Evolutionary conservation across 2,329 filamentous ascomycete species (phyloP).

Genomic region (Thielaviopsis musarum): DNA sequence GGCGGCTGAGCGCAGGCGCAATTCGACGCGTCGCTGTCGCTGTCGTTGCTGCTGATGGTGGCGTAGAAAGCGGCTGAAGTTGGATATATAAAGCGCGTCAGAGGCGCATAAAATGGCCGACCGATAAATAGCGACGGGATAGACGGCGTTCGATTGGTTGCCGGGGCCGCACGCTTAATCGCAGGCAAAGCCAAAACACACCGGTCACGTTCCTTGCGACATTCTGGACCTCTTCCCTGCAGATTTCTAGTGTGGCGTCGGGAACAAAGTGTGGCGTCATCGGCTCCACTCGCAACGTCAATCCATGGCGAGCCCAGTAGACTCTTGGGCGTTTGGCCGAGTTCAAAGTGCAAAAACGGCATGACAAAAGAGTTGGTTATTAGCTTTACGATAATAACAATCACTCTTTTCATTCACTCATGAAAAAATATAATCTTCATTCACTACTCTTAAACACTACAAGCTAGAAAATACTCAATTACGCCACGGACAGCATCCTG

Average conservation of each 20-base stretch:
- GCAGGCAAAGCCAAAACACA: neutral
- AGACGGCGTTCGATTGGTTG: neutral
- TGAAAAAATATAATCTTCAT: neutral
- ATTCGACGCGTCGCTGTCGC: neutral
- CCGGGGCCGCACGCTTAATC: neutral
- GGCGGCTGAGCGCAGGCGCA: neutral
- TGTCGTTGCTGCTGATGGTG: neutral
- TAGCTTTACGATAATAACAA: neutral
- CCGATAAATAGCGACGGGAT: neutral
- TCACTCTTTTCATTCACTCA: neutral
- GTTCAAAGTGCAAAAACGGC: constrained; percentile 2
- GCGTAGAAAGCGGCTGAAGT: neutral
- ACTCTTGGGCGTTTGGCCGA: neutral
- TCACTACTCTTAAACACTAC: neutral
- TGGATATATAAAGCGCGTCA: neutral
- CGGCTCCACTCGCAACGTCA: neutral
- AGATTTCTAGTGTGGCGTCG: constrained; percentile 1
- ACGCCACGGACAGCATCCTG: neutral
- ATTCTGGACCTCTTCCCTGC: neutral
- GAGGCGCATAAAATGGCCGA: no score
- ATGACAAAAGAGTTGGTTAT: neutral
- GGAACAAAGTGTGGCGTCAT: neutral
- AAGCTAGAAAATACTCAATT: no score
- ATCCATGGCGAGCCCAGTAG: neutral
- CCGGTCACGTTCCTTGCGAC: neutral